phyloP scores from a whole-genome alignment of 2,329 filamentous ascomycete species.

The Paracoccidioides lutzii region DNA sequence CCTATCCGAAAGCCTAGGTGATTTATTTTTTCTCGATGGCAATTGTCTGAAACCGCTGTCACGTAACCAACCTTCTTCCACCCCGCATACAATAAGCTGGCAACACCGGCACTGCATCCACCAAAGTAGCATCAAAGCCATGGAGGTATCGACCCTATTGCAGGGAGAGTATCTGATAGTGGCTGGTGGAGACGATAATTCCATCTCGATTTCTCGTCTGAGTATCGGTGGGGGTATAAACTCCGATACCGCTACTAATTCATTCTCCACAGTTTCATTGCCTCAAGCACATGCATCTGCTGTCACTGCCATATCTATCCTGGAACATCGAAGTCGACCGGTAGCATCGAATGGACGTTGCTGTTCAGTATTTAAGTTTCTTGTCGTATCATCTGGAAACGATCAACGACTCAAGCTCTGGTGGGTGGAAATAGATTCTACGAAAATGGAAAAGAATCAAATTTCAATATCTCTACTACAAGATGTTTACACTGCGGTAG shows the following conservation, averaged over 20 bases:
- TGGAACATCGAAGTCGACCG: constrained; percentile 8
- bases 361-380: constrained; percentile 9
- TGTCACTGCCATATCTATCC: constrained; percentile 27
- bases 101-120: constrained; percentile 45
- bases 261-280: constrained; percentile 23
- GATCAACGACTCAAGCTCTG: constrained; percentile 37
- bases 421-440: constrained; percentile 21
- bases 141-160: constrained; percentile 24
- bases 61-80: not conserved
- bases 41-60: constrained; percentile 1
- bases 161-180: constrained; percentile 41
- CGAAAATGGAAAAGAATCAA: constrained; percentile 10
- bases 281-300: constrained; percentile 35
- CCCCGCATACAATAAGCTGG: constrained; percentile 19
- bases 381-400: constrained; percentile 30
- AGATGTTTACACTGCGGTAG: constrained; percentile 37
- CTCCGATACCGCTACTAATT: constrained; percentile 5
- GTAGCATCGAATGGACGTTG: constrained; percentile 3
- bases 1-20: constrained; percentile 20
- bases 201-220: constrained; percentile 48
- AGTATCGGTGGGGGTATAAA: constrained; percentile 5
- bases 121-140: constrained; percentile 63
- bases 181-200: constrained; percentile 82
- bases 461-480: constrained; percentile 15
- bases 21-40: constrained; percentile 17